phyloP scores from a whole-genome alignment of 2,329 filamentous ascomycete genomes.

The Monosporascus sp. region DNA sequence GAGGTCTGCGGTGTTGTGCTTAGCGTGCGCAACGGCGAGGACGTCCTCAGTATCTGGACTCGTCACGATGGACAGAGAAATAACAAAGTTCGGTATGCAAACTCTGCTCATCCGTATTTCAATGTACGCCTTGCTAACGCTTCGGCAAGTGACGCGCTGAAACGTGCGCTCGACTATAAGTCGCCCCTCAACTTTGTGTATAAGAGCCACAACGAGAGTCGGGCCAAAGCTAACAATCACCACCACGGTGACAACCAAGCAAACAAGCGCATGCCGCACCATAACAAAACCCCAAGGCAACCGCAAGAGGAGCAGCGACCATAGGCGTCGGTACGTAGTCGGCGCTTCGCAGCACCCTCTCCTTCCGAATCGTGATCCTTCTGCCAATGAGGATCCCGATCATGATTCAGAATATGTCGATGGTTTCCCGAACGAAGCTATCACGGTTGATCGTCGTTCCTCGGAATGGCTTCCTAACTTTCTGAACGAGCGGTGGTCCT shows the following conservation, averaged over 20 bases:
- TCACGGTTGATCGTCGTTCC: no score
- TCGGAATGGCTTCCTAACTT: no score
- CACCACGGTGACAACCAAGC: slow-evolving; percentile 26
- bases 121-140: slow-evolving; percentile 10
- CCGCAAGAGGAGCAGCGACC: slow-evolving; percentile 26
- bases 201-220: slow-evolving; percentile 93
- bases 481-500: no score
- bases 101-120: not conserved
- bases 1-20: slow-evolving; percentile 94
- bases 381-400: no score
- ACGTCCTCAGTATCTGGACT: slow-evolving; percentile 97
- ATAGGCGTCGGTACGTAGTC: slow-evolving; percentile 8
- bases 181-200: slow-evolving; percentile 87
- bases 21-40: slow-evolving; percentile 90
- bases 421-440: no score
- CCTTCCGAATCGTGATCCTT: no score
- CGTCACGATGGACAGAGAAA: slow-evolving; percentile 88
- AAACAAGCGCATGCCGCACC: slow-evolving; percentile 28
- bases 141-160: slow-evolving; percentile 80
- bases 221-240: slow-evolving; percentile 65
- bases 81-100: slow-evolving; percentile 83
- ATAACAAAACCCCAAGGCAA: slow-evolving; percentile 20
- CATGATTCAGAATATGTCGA: no score
- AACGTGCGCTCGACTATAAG: slow-evolving; percentile 80
- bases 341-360: not conserved